These are phyloP conservation scores for Colletotrichum cuscutae DNA, from an alignment of 2,329 filamentous ascomycete genomes.

Conservation along the genomic window DNA sequence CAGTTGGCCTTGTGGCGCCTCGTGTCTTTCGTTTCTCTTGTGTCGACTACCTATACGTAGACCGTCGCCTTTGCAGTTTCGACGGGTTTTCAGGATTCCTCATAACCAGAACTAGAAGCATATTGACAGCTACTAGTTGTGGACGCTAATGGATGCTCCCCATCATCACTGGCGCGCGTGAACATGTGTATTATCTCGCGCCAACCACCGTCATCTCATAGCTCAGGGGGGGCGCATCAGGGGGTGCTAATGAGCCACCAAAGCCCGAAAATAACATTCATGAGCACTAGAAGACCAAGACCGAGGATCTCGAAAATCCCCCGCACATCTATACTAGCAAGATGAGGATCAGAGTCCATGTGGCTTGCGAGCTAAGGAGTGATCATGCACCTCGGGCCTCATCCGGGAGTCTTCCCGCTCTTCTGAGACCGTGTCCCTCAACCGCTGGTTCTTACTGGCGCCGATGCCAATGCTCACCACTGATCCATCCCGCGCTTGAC, in stretches of 20 bases:
- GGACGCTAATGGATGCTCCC: not conserved
- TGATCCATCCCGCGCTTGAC: slow-evolving; percentile 5
- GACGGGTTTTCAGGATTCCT: not conserved
- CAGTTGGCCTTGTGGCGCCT: not conserved
- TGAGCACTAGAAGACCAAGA: not conserved
- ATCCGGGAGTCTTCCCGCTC: not conserved
- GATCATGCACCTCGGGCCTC: not conserved
- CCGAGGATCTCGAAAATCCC: not conserved
- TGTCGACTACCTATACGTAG: not conserved
- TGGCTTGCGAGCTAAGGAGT: not conserved
- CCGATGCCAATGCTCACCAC: not conserved
- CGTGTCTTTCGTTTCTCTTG: not conserved
- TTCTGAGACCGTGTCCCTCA: not conserved
- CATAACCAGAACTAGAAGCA: not conserved
- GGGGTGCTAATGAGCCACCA: not conserved
- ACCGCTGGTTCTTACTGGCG: not conserved
- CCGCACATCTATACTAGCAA: not conserved
- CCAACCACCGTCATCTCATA: not conserved
- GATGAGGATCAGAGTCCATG: not conserved
- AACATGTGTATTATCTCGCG: not conserved
- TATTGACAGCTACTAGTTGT: not conserved
- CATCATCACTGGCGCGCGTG: not conserved
- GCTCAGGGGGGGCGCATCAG: not conserved
- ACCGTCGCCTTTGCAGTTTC: not conserved
- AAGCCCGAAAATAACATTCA: not conserved